phyloP scores from a whole-genome alignment of 2,329 filamentous ascomycete species.

The Stenocarpella maydis region DNA sequence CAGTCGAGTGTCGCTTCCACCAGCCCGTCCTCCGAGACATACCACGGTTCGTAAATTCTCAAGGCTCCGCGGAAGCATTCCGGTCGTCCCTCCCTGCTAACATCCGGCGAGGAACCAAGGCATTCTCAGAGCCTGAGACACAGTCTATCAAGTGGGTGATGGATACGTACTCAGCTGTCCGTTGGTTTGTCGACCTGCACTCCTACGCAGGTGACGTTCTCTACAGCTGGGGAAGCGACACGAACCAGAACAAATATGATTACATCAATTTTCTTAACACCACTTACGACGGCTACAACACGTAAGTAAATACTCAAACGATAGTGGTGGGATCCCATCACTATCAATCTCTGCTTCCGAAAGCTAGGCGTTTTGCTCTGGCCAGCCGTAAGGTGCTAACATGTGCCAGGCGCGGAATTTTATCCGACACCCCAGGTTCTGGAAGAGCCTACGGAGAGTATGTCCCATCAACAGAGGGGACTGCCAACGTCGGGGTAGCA shows the following conservation, averaged over 20 bases:
- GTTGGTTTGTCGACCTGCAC: conserved; percentile 68
- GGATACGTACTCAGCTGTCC: conserved; percentile 56
- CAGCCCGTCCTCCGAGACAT: conserved; percentile 55
- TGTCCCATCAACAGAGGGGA: conserved; percentile 48
- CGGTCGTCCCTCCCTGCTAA: neutral
- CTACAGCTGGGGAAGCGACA: conserved; percentile 66
- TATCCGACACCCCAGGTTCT: conserved; percentile 47
- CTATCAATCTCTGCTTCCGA: neutral
- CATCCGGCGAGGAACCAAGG: conserved; percentile 41
- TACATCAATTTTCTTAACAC: conserved; percentile 61
- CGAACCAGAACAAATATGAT: conserved; percentile 54
- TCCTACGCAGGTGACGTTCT: conserved; percentile 60
- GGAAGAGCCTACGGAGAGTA: conserved; percentile 54
- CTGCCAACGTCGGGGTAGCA: conserved; percentile 44
- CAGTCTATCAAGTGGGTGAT: conserved; percentile 62
- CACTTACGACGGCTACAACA: conserved; percentile 53
- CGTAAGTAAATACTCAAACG: conserved; percentile 37
- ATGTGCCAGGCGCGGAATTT: conserved; percentile 50
- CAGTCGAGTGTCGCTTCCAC: conserved; percentile 50
- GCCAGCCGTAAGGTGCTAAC: neutral
- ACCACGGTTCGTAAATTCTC: conserved; percentile 49
- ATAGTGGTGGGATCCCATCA: too few species aligned
- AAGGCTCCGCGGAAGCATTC: neutral
- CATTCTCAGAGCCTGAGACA: conserved; percentile 65
- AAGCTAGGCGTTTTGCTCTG: neutral